Percentiles rank a stretch among this genome's conserved stretches.
Conservation (phyloP, 1,139 yeast genomes). For the Geotrichum klebahnii region DNA sequence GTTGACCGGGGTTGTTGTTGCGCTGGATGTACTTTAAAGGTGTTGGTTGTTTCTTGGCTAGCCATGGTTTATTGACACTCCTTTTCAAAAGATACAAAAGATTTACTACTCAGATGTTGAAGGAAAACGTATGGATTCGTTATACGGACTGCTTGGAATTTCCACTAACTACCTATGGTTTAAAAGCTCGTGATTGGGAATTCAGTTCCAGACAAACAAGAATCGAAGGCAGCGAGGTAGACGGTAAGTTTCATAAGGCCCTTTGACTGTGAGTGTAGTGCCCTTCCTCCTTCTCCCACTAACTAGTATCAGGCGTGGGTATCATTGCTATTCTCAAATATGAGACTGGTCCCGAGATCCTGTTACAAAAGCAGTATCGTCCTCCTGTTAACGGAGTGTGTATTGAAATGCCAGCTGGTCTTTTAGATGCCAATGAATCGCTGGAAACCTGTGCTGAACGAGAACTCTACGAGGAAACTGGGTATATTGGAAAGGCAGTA, state of each 20-base stretch:
- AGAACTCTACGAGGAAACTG: constrained; percentile 88
- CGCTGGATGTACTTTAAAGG: constrained; percentile 28
- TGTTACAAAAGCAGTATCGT: constrained; percentile 82
- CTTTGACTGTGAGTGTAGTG: neutral
- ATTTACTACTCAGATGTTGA: constrained; percentile 51
- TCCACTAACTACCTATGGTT: neutral
- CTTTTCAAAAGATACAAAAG: constrained; percentile 41
- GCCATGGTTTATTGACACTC: neutral
- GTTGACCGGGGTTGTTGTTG: too few relatives aligned
- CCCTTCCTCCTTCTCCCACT: neutral
- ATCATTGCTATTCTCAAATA: constrained; percentile 66
- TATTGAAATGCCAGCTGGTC: constrained; percentile 92
- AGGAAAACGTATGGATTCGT: constrained; percentile 28
- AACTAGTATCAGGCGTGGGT: constrained; percentile 52
- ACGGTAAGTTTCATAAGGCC: constrained; percentile 46
- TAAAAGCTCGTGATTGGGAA: constrained; percentile 71
- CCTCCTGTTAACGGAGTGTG: constrained; percentile 88
- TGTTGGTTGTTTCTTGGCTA: neutral
- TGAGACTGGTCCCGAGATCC: constrained; percentile 52
- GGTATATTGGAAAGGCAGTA: constrained; percentile 63
- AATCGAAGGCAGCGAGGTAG: constrained; percentile 59
- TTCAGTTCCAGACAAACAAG: constrained; percentile 82
- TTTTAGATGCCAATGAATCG: constrained; percentile 78
- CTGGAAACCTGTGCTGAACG: constrained; percentile 77
- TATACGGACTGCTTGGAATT: neutral